These are phyloP conservation scores for Leccinellum albellum DNA, from an alignment of 768 basidiomycete species.

Conservation along the genomic window DNA sequence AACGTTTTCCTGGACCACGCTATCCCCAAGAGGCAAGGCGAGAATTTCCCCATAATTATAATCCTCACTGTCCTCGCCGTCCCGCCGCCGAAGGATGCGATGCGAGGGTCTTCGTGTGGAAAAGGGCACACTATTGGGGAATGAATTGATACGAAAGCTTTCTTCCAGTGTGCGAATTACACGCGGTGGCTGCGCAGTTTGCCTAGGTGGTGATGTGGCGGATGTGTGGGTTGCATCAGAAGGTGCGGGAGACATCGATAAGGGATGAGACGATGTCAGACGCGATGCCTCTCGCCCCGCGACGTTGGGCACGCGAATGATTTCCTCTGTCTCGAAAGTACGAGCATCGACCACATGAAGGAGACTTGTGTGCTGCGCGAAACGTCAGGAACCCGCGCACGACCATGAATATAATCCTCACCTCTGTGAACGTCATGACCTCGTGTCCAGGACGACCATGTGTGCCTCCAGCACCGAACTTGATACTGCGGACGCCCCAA, in stretches of 20 bases:
- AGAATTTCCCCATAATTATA: slow-evolving; percentile 43
- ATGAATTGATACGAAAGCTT: slow-evolving; percentile 42
- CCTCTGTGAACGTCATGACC: slow-evolving; percentile 88
- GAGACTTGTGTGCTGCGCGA: slow-evolving; percentile 67
- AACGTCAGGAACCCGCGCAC: slow-evolving; percentile 6
- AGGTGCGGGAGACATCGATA: slow-evolving; percentile 8
- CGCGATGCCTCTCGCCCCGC: slow-evolving; percentile 16
- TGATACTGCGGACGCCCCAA: slow-evolving; percentile 83
- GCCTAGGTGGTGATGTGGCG: slow-evolving; percentile 14
- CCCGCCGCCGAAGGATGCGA: slow-evolving; percentile 17
- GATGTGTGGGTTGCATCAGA: slow-evolving; percentile 10
- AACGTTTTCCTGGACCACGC: slow-evolving; percentile 52
- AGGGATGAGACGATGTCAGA: slow-evolving; percentile 9
- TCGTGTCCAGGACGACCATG: slow-evolving; percentile 54
- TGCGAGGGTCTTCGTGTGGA: slow-evolving; percentile 20
- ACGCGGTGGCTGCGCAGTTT: slow-evolving; percentile 24
- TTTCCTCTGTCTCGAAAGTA: slow-evolving; percentile 77
- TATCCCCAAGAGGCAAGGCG: slow-evolving; percentile 56
- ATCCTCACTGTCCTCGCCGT: slow-evolving; percentile 33
- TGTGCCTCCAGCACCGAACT: slow-evolving; percentile 67
- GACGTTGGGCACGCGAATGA: slow-evolving; percentile 53
- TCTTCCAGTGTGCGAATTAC: slow-evolving; percentile 54
- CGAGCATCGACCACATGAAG: slow-evolving; percentile 84
- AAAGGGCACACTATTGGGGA: slow-evolving; percentile 10
- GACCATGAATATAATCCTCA: slow-evolving; percentile 31